These are phyloP conservation scores for Pichia sp. DNA, from an alignment of 1,139 yeast genomes.

Conservation along the genomic window DNA sequence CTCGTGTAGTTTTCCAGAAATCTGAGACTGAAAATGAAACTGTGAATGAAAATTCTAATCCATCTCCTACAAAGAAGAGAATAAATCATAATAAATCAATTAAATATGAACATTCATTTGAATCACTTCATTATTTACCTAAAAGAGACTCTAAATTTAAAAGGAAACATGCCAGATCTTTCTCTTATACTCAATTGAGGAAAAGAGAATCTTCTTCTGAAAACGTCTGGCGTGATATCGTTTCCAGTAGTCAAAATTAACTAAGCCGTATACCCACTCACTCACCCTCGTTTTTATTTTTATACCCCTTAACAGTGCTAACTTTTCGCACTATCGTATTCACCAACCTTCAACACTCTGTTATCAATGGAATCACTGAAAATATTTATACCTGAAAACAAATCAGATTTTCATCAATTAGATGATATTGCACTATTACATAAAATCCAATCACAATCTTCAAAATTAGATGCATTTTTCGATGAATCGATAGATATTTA, in stretches of 20 bases:
- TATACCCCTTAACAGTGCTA: no score
- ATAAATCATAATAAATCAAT: no score
- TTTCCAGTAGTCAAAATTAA: background rate
- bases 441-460: background rate
- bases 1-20: slow-evolving; percentile 43
- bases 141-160: background rate
- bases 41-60: background rate
- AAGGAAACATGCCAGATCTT: slow-evolving; percentile 6
- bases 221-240: background rate
- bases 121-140: slow-evolving; percentile 6
- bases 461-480: slow-evolving; percentile 17
- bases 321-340: no score
- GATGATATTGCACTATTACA: background rate
- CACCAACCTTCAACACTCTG: no score
- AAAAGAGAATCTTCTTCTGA: background rate
- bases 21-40: background rate
- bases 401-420: no score
- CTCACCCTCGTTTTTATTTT: no score
- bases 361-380: no score
- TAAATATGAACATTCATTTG: slow-evolving; percentile 11
- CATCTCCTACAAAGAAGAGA: slow-evolving; percentile 6
- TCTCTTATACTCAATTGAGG: slow-evolving; percentile 3
- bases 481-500: slow-evolving; percentile 19
- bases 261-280: background rate
- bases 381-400: no score